Percentiles rank a stretch among this genome's conserved stretches.
phyloP scores from a whole-genome alignment of 2,329 filamentous ascomycete species.

The Exophiala sideris region DNA sequence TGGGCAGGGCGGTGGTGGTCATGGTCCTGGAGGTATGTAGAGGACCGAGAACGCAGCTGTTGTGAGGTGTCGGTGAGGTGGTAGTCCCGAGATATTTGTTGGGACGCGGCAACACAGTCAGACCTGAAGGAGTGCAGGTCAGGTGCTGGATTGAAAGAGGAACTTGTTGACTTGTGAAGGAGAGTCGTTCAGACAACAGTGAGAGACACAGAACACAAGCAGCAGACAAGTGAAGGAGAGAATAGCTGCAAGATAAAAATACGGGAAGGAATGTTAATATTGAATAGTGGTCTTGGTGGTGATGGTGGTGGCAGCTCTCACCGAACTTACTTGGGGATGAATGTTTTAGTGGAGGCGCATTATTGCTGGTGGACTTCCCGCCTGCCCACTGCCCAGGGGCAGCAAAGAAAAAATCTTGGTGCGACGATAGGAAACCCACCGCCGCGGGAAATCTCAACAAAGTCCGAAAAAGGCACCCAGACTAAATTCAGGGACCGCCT shows the following conservation, averaged over 20 bases:
- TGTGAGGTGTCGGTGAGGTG: neutral
- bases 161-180: too few relatives aligned
- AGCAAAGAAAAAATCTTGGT: slow-evolving; percentile 11
- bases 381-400: neutral
- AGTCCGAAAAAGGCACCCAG: neutral
- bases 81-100: neutral
- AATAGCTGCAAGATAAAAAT: neutral
- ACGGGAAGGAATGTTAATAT: neutral
- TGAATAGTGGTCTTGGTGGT: too few relatives aligned
- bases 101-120: neutral
- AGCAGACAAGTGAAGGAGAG: neutral
- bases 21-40: slow-evolving; percentile 30
- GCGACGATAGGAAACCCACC: neutral
- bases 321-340: too few relatives aligned
- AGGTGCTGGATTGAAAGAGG: neutral
- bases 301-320: too few relatives aligned
- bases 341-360: neutral
- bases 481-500: slow-evolving; percentile 9
- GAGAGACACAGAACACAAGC: neutral
- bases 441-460: slow-evolving; percentile 7
- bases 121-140: neutral
- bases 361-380: too few relatives aligned
- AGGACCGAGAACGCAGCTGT: neutral
- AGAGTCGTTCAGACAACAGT: neutral
- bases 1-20: slow-evolving; percentile 51